These are phyloP conservation scores for Blastocystis sp. DNA, from an alignment of 352 stramenopile genomes.

Conservation along the genomic window DNA sequence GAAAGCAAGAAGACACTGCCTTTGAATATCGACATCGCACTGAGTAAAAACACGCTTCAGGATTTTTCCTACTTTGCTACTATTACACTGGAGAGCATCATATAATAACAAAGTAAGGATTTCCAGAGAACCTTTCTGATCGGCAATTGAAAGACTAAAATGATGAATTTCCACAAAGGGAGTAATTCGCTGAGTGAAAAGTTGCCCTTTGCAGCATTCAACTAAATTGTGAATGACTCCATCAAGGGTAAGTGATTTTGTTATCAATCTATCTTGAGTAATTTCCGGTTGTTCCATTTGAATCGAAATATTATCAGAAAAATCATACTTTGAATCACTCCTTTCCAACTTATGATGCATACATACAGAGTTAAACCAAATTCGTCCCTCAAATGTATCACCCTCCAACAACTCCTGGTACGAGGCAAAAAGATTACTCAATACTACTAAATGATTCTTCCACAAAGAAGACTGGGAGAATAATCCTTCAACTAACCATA, in stretches of 20 bases:
- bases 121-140: not conserved
- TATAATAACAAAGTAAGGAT: not conserved
- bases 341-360: not conserved
- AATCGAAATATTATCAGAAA: not conserved
- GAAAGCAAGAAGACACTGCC: not conserved
- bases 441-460: not conserved
- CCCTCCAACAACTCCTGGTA: not conserved
- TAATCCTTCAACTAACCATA: not conserved
- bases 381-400: not conserved
- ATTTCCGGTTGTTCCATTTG: not conserved
- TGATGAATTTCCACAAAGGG: not conserved
- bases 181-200: not conserved
- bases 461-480: not conserved
- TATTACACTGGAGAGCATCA: not conserved
- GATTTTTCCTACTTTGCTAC: not conserved
- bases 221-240: not conserved
- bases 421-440: not conserved
- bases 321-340: not conserved
- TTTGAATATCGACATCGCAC: not conserved
- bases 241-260: not conserved
- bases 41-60: not conserved
- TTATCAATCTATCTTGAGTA: not conserved
- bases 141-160: not conserved
- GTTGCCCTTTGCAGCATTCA: not conserved
- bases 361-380: not conserved